Conservation (phyloP, 306 rosid genomes). For the Cucumis melo region DNA sequence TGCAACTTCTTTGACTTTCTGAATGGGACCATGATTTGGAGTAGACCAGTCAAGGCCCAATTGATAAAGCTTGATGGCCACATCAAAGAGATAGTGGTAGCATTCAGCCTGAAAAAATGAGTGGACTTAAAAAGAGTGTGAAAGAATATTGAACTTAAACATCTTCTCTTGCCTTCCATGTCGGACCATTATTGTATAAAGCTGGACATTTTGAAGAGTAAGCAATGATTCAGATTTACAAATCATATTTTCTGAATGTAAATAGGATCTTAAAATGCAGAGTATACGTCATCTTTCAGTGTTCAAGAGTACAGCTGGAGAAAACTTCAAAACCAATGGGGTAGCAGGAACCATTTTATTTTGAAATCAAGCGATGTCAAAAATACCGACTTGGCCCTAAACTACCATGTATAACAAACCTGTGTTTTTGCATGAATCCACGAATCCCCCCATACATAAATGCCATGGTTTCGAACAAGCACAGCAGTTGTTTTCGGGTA, state of each 20-base stretch:
- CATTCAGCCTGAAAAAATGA: slow-evolving; percentile 63
- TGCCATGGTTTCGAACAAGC: slow-evolving; percentile 96
- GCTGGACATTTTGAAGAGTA: neutral
- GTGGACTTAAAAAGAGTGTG: neutral
- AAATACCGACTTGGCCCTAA: neutral
- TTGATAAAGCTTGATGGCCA: slow-evolving; percentile 84
- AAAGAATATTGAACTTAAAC: neutral
- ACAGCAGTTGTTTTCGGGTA: slow-evolving; percentile 96
- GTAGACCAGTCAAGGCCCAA: slow-evolving; percentile 85
- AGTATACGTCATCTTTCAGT: neutral
- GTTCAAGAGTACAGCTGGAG: neutral
- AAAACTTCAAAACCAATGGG: neutral
- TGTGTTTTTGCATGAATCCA: slow-evolving; percentile 95
- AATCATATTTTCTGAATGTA: neutral
- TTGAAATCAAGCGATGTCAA: neutral
- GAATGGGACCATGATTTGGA: slow-evolving; percentile 63
- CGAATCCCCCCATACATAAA: slow-evolving; percentile 91
- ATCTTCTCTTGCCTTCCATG: neutral
- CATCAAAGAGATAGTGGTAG: slow-evolving; percentile 92
- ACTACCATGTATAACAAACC: slow-evolving; percentile 31
- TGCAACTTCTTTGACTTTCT: slow-evolving; percentile 30
- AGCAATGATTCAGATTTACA: neutral
- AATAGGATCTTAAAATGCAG: neutral
- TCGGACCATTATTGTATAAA: neutral
- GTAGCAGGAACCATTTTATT: neutral